A percentile compares a stretch with the other conserved stretches of the same genome.
These are phyloP conservation scores for Chrysanthemum lavandulifolium DNA, from an alignment of 129 eudicot species.

Conservation along the genomic window DNA sequence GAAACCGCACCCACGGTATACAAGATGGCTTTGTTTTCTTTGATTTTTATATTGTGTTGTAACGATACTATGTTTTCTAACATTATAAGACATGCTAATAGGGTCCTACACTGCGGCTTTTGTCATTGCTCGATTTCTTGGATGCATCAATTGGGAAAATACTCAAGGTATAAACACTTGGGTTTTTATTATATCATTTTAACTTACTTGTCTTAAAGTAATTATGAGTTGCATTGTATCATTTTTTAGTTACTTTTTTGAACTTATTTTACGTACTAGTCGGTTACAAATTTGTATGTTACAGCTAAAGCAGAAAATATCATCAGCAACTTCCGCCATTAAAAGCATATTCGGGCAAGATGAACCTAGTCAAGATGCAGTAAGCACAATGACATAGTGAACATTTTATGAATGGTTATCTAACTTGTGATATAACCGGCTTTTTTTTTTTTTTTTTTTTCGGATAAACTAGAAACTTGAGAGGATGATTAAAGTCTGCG, in stretches of 20 bases:
- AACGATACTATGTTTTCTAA: conserved; percentile 12
- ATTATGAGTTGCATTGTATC: neutral
- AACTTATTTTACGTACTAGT: neutral
- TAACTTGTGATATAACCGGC: neutral
- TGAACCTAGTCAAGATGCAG: conserved; percentile 54
- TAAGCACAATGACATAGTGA: conserved; percentile 32
- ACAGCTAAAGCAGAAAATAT: conserved; percentile 83
- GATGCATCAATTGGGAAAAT: conserved; percentile 97
- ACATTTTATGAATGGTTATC: conserved; percentile 6
- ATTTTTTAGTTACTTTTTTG: neutral
- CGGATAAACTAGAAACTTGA: conserved; percentile 72
- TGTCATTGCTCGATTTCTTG: conserved; percentile 93
- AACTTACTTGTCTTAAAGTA: neutral
- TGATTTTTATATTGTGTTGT: neutral
- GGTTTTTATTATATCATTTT: neutral
- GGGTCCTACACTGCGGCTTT: conserved; percentile 94
- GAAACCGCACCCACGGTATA: conserved; percentile 94
- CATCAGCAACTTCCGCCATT: conserved; percentile 90
- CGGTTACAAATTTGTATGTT: conserved; percentile 18
- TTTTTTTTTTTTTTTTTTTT: neutral
- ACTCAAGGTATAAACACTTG: conserved; percentile 51
- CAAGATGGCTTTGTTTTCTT: neutral
- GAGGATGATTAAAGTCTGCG: conserved; percentile 93
- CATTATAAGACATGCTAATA: conserved; percentile 32
- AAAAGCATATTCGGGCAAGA: conserved; percentile 92